These are phyloP conservation scores for Tuber calosporum DNA, from an alignment of 495 filamentous ascomycete species.

Conservation along the genomic window DNA sequence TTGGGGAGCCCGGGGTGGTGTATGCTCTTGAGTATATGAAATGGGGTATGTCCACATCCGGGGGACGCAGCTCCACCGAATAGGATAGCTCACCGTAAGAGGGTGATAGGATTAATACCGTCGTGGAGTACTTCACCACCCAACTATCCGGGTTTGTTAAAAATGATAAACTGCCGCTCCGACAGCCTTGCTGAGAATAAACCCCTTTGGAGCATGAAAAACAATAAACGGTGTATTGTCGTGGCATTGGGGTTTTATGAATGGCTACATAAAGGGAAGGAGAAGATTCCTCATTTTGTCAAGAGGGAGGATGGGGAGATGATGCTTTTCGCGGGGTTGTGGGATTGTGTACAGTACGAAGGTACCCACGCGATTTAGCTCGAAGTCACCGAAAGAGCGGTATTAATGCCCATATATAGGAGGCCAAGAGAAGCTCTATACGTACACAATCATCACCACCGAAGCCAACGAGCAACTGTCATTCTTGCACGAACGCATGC, in stretches of 20 bases:
- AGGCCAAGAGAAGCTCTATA: conserved; percentile 53
- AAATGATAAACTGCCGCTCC: conserved; percentile 91
- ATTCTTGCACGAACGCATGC: conserved; percentile 92
- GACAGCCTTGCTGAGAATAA: conserved; percentile 69
- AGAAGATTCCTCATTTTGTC: conserved; percentile 71
- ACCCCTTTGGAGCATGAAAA: conserved; percentile 93
- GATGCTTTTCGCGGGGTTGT: conserved; percentile 86
- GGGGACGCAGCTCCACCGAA: background rate
- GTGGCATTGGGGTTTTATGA: conserved; percentile 91
- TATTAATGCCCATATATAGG: conserved; percentile 47
- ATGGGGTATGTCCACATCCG: conserved; percentile 54
- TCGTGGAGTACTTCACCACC: conserved; percentile 71
- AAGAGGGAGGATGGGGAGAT: conserved; percentile 72
- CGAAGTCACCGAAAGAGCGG: conserved; percentile 8
- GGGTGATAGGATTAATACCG: conserved; percentile 57
- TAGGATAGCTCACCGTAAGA: background rate
- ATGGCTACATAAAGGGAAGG: conserved; percentile 76
- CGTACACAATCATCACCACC: conserved; percentile 89
- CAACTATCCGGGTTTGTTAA: conserved; percentile 66
- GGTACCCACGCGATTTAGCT: conserved; percentile 45
- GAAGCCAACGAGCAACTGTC: conserved; percentile 66
- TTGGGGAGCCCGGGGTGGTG: conserved; percentile 41
- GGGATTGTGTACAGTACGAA: conserved; percentile 80
- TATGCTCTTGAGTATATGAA: conserved; percentile 89
- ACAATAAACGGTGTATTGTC: conserved; percentile 76